phyloP scores from a whole-genome alignment of 345 rosid species.

The Linum lewisii region DNA sequence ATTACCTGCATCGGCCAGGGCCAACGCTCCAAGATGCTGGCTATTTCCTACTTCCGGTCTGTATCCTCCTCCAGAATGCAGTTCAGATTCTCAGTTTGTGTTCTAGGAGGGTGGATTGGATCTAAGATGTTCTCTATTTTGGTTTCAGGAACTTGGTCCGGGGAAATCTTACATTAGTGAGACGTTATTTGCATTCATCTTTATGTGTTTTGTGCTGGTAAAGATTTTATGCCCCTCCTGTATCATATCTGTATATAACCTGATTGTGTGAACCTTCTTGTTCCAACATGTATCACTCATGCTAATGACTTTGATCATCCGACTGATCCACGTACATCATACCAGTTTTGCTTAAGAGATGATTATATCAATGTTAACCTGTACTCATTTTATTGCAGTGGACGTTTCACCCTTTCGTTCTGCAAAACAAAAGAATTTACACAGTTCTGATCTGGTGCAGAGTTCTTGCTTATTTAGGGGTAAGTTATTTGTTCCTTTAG shows the following conservation, averaged over 20 bases:
- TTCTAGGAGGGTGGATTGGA: neutral
- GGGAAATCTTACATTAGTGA: conserved; percentile 19
- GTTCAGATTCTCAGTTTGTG: neutral
- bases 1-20: conserved; percentile 23
- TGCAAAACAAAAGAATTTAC: conserved; percentile 19
- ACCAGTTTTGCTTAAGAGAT: neutral
- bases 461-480: conserved; percentile 20
- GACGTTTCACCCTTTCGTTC: conserved; percentile 19
- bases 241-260: neutral
- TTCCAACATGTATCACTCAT: neutral
- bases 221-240: neutral
- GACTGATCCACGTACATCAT: neutral
- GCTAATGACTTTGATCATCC: neutral
- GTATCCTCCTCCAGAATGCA: neutral
- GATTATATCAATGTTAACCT: neutral
- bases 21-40: conserved; percentile 22
- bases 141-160: conserved; percentile 22
- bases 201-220: conserved; percentile 22
- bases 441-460: conserved; percentile 21
- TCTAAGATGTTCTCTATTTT: neutral
- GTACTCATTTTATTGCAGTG: conserved; percentile 9
- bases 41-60: conserved; percentile 20
- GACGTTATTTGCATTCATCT: conserved; percentile 17
- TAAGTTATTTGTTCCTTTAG: neutral
- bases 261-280: neutral